phyloP scores from a whole-genome alignment of 2,329 filamentous ascomycete genomes.

The Cercospora berteroae region DNA sequence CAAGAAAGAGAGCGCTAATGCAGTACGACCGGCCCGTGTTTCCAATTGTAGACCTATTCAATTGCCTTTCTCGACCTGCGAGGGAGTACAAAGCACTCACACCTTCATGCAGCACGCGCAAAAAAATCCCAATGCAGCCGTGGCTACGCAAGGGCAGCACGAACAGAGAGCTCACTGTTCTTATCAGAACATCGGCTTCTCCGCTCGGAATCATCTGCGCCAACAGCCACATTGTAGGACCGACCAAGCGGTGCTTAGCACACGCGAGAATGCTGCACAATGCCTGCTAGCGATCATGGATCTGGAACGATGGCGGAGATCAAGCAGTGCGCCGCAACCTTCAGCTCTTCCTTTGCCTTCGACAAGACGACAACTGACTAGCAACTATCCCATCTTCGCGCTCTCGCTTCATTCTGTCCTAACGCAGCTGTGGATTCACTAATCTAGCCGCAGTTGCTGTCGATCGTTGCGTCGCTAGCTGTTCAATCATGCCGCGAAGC shows the following conservation, averaged over 20 bases:
- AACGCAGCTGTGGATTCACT: not conserved
- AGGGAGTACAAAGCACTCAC: slow-evolving; percentile 9
- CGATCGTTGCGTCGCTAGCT: slow-evolving; percentile 3
- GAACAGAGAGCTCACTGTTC: not conserved
- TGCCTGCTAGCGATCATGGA: slow-evolving; percentile 17
- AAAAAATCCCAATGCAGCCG: not conserved
- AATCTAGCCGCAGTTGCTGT: not conserved
- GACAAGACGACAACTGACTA: slow-evolving; percentile 15
- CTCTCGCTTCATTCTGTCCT: not conserved
- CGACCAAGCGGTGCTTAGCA: slow-evolving; percentile 17
- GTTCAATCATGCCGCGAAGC: not conserved
- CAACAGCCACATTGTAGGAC: slow-evolving; percentile 21
- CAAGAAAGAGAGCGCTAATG: slow-evolving; percentile 9
- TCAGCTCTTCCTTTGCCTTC: slow-evolving; percentile 11
- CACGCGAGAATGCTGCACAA: slow-evolving; percentile 25
- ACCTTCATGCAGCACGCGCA: slow-evolving; percentile 12
- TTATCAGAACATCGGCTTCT: not conserved
- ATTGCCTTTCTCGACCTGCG: not conserved
- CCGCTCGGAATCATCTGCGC: slow-evolving; percentile 1
- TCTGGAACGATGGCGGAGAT: slow-evolving; percentile 16
- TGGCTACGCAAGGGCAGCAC: slow-evolving; percentile 4
- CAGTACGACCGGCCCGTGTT: slow-evolving; percentile 13
- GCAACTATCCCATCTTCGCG: slow-evolving; percentile 8
- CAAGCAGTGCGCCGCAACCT: slow-evolving; percentile 16
- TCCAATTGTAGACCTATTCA: slow-evolving; percentile 7